Percentiles rank a stretch among this genome's conserved stretches.
phyloP scores from a whole-genome alignment of 2,329 filamentous ascomycete species.

The Clonostachys byssicola region DNA sequence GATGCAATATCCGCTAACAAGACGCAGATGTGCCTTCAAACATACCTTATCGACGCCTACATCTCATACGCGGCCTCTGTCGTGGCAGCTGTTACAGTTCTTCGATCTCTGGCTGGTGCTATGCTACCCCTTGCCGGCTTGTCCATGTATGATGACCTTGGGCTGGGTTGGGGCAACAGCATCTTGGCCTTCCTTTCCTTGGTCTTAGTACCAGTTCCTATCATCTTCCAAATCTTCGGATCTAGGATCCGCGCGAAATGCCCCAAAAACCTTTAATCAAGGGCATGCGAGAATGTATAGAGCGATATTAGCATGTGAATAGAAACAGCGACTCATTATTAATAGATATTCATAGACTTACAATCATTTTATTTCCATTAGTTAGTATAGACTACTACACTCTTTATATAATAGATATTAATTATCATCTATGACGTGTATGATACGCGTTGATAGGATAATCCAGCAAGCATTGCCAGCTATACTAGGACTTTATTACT shows the following conservation, averaged over 20 bases:
- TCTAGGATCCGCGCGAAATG: neutral
- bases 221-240: constrained; percentile 1
- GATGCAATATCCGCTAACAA: neutral
- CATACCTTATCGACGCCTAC: constrained; percentile 54
- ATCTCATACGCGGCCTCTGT: constrained; percentile 23
- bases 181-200: constrained; percentile 7
- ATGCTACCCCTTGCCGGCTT: constrained; percentile 8
- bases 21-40: constrained; percentile 38
- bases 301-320: too few species aligned
- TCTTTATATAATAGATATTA: too few species aligned
- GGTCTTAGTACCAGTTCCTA: constrained; percentile 2
- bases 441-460: too few species aligned
- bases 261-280: too few species aligned
- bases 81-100: constrained; percentile 53
- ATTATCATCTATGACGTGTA: too few species aligned
- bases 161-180: constrained; percentile 12
- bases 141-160: constrained; percentile 8
- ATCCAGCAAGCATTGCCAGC: too few species aligned
- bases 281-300: too few species aligned
- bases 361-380: too few species aligned
- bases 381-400: too few species aligned
- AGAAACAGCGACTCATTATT: too few species aligned
- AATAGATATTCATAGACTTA: too few species aligned
- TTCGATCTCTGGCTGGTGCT: constrained; percentile 31
- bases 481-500: too few species aligned